phyloP scores from a whole-genome alignment of 2,329 filamentous ascomycete species.

The Colletotrichum sp. region DNA sequence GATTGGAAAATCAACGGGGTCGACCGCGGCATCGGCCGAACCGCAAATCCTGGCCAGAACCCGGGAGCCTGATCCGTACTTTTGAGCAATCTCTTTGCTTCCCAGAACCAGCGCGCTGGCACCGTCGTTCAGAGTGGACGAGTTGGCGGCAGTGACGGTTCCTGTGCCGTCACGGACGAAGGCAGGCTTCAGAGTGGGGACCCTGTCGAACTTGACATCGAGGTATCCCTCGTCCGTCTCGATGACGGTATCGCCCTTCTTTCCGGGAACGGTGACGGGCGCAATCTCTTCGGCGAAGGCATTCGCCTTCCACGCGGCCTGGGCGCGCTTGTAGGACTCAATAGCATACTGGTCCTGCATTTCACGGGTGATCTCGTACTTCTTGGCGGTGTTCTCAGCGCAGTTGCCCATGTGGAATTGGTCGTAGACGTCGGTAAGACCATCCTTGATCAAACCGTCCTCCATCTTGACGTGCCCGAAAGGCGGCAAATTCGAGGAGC shows the following conservation, averaged over 20 bases:
- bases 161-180: slow-evolving; percentile 87
- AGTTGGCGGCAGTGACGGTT: slow-evolving; percentile 93
- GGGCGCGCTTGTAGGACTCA: slow-evolving; percentile 85
- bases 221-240: slow-evolving; percentile 88
- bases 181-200: slow-evolving; percentile 86
- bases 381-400: slow-evolving; percentile 93
- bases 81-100: slow-evolving; percentile 78
- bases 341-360: slow-evolving; percentile 93
- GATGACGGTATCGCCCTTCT: slow-evolving; percentile 82
- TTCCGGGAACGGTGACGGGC: slow-evolving; percentile 82
- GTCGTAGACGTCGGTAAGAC: slow-evolving; percentile 95
- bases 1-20: slow-evolving; percentile 92
- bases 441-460: slow-evolving; percentile 93
- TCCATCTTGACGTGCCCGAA: slow-evolving; percentile 90
- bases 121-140: slow-evolving; percentile 93
- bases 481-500: slow-evolving; percentile 80
- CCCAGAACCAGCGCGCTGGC: slow-evolving; percentile 88
- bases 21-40: slow-evolving; percentile 87
- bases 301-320: slow-evolving; percentile 84
- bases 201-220: slow-evolving; percentile 85
- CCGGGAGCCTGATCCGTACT: slow-evolving; percentile 78
- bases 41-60: slow-evolving; percentile 88
- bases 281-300: slow-evolving; percentile 90
- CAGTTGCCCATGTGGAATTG: slow-evolving; percentile 98
- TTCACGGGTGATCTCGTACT: slow-evolving; percentile 78